Percentiles rank a stretch among this genome's conserved stretches.
phyloP scores from a whole-genome alignment of 2,329 filamentous ascomycete genomes.

The Stachybotrys chlorohalonatus region DNA sequence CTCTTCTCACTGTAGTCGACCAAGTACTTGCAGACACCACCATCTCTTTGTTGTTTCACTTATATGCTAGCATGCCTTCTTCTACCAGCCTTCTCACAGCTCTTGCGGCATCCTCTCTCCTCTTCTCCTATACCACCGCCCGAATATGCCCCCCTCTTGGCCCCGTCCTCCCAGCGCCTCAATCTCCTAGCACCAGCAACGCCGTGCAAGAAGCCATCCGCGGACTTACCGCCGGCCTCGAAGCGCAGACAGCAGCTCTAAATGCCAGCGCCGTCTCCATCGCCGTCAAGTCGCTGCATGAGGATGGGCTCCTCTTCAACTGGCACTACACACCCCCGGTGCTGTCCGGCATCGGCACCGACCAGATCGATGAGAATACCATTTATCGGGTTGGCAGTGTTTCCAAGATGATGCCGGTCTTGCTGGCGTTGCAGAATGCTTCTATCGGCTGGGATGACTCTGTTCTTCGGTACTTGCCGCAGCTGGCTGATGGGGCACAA shows the following conservation, averaged over 20 bases:
- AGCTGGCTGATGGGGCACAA: conserved; percentile 15
- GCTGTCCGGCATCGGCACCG: conserved; percentile 11
- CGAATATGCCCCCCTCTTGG: conserved; percentile 32
- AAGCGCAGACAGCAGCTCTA: conserved; percentile 15
- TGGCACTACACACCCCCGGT: conserved; percentile 29
- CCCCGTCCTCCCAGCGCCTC: conserved; percentile 27
- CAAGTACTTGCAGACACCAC: too few relatives aligned
- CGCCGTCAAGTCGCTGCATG: conserved; percentile 31
- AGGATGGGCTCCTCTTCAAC: conserved; percentile 25
- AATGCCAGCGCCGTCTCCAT: conserved; percentile 26
- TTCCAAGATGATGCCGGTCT: conserved; percentile 22
- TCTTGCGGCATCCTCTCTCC: not conserved
- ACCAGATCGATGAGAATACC: conserved; percentile 19
- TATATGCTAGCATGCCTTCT: not conserved
- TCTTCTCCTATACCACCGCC: conserved; percentile 10
- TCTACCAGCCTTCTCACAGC: not conserved
- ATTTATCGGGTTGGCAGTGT: conserved; percentile 24
- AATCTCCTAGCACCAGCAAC: conserved; percentile 18
- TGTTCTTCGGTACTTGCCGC: conserved; percentile 35
- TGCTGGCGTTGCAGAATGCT: conserved; percentile 19
- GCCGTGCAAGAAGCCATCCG: conserved; percentile 17
- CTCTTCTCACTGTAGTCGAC: too few relatives aligned
- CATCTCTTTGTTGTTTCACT: too few relatives aligned
- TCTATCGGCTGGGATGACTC: conserved; percentile 28
- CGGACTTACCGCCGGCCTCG: conserved; percentile 13